Evolutionary conservation across 2,329 filamentous ascomycete species (phyloP), one percentile per base, ranked within the genome.

Genomic region (Davidsoniella eucalypti): DNA sequence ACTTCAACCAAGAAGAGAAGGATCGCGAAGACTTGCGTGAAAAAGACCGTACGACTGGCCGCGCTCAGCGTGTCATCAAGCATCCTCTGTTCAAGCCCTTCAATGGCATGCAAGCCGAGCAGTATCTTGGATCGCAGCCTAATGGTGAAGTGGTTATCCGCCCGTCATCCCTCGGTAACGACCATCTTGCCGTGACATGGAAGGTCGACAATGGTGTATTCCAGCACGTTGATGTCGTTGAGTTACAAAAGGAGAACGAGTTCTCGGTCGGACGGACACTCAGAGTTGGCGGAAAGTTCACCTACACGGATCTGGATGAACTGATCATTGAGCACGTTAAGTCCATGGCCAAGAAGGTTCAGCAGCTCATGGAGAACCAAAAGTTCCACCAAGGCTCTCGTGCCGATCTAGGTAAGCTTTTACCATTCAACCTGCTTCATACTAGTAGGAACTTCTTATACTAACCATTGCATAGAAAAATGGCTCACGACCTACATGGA

Each of bases 191-290:
- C 6, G 80, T 98, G 44, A 98, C 92, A 0, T 98, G 92, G 92
- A 98, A 98, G 69, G 88, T 98, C 12, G 83, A 87, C 1, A 87
- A 96, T 62, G 83, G 84, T 53, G 80, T 96, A n/a, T 98, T 88
- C 64, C 88, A 98, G 66, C 92, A 98, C 64, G 86, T 98, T 56
- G 92, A 98, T 64, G 90, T 98, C 33, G 74, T 98, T 38, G 92
- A 98, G 67, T 73, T 98, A 60, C 86, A 94, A 64, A 98, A 98
- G 67, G 87, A 94, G 55, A 96, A 87, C 55, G 90, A 96, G 63
- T 96, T 95, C 63, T 88, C 87, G 0, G 82, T 96, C 3, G 92
- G 92, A 55, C 82, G 82, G 58, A 80, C 82, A 40, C 73, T 98
- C 49, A 84, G 85, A 56, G 85, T 98, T 49, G 84, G 80, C 33